Conservation (phyloP, 768 basidiomycete genomes). For the Infundibulicybe gibba region DNA sequence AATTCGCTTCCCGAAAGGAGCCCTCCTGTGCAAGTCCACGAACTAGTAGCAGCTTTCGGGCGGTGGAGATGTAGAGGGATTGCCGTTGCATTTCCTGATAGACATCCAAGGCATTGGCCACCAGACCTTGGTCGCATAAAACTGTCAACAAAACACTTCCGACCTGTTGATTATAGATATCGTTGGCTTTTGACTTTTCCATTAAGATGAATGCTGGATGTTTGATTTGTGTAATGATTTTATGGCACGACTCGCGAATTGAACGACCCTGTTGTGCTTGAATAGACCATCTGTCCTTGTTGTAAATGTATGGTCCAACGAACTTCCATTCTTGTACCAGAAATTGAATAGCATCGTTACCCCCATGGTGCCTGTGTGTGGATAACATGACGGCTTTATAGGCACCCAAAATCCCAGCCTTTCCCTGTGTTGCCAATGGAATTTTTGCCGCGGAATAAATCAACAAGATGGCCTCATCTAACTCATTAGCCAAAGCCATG, state of each 20-base stretch:
- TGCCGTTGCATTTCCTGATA: conserved; percentile 33
- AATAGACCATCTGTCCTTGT: not conserved
- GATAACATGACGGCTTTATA: conserved; percentile 36
- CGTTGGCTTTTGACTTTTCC: conserved; percentile 16
- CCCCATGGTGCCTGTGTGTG: conserved; percentile 25
- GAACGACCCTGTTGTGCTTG: not conserved
- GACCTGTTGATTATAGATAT: conserved; percentile 21
- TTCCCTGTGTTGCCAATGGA: conserved; percentile 15
- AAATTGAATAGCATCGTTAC: conserved; percentile 30
- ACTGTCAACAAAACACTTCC: conserved; percentile 40
- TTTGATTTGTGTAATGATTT: conserved; percentile 18
- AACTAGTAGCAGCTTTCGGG: conserved; percentile 31
- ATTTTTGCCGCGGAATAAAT: conserved; percentile 19
- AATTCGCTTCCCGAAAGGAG: conserved; percentile 38
- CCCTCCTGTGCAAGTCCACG: conserved; percentile 37
- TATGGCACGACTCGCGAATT: conserved; percentile 9
- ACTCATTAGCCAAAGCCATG: conserved; percentile 31
- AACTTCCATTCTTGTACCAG: conserved; percentile 34
- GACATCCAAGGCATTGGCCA: conserved; percentile 36
- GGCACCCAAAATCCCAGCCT: conserved; percentile 16
- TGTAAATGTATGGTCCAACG: conserved; percentile 14
- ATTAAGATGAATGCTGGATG: conserved; percentile 25
- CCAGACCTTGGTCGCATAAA: conserved; percentile 25
- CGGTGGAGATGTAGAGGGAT: conserved; percentile 20
- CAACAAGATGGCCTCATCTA: conserved; percentile 26